Conservation (phyloP, 208 protist genomes). For the Trypanosoma congolense region DNA sequence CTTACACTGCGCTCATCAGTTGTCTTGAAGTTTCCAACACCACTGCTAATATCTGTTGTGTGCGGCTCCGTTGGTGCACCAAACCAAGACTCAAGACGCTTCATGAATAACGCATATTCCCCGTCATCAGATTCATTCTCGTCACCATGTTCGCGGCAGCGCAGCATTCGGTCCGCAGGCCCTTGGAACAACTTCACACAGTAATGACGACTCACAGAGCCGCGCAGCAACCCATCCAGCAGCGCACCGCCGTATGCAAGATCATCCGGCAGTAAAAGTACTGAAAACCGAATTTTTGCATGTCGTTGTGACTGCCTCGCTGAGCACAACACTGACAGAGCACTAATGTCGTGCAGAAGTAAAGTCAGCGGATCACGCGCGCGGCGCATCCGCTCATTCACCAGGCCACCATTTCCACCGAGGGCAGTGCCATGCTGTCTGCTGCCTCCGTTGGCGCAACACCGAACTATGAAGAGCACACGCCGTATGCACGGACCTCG, state of each 20-base stretch:
- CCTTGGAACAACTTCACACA: slow-evolving; percentile 45
- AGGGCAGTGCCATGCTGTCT: slow-evolving; percentile 13
- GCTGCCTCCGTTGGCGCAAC: slow-evolving; percentile 37
- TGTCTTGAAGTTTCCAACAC: background rate
- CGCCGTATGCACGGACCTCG: slow-evolving; percentile 11
- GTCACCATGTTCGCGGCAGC: background rate
- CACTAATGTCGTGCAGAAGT: slow-evolving; percentile 55
- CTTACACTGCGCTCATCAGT: background rate
- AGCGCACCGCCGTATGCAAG: slow-evolving; percentile 48
- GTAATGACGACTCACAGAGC: slow-evolving; percentile 40
- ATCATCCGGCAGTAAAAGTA: slow-evolving; percentile 72
- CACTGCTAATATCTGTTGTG: no score
- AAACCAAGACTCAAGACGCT: slow-evolving; percentile 12
- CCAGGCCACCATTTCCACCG: background rate
- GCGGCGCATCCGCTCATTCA: background rate
- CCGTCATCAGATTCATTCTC: background rate
- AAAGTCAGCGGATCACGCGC: slow-evolving; percentile 40
- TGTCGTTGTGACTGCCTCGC: slow-evolving; percentile 25
- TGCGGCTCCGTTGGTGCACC: background rate
- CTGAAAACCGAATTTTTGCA: slow-evolving; percentile 27
- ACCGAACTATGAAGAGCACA: slow-evolving; percentile 49
- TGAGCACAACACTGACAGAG: slow-evolving; percentile 34
- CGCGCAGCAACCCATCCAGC: slow-evolving; percentile 37
- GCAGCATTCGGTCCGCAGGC: background rate
- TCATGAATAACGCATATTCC: slow-evolving; percentile 4